Conservation (phyloP, 169 alveolate species). For the Perkinsus olseni region DNA sequence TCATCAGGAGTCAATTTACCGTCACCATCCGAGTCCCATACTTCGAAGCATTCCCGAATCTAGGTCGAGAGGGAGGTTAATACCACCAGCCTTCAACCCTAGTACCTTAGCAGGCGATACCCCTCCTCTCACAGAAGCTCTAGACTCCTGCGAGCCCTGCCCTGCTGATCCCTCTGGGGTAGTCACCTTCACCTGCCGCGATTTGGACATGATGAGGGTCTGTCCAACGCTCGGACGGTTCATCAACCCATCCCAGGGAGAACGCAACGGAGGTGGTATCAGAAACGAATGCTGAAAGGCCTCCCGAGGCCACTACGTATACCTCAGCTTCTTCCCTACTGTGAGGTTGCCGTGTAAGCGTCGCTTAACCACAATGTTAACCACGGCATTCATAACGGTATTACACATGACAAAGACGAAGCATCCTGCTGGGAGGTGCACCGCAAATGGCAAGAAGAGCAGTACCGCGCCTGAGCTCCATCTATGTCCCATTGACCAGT, state of each 20-base stretch:
- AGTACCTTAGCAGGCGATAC: background rate
- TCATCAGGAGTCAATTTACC: background rate
- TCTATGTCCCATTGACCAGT: background rate
- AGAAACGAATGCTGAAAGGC: background rate
- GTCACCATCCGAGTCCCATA: background rate
- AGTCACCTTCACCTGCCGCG: background rate
- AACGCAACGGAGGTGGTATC: background rate
- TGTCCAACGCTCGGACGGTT: background rate
- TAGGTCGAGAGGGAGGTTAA: background rate
- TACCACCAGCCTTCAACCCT: too few species aligned
- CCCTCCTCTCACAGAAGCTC: background rate
- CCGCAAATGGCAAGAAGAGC: background rate
- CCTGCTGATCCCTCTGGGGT: background rate
- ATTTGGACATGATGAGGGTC: background rate
- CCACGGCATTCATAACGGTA: background rate
- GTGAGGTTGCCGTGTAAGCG: background rate
- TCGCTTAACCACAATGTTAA: background rate
- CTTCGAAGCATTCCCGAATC: background rate
- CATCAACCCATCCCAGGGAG: background rate
- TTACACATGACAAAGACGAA: background rate
- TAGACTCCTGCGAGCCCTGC: background rate
- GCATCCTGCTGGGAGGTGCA: background rate
- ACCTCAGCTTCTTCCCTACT: background rate
- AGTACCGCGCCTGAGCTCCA: background rate
- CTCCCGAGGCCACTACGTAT: background rate